A percentile compares a stretch with the other conserved stretches of the same genome.
Conservation (phyloP, 495 filamentous ascomycete genomes). For the Tuber brumale region DNA sequence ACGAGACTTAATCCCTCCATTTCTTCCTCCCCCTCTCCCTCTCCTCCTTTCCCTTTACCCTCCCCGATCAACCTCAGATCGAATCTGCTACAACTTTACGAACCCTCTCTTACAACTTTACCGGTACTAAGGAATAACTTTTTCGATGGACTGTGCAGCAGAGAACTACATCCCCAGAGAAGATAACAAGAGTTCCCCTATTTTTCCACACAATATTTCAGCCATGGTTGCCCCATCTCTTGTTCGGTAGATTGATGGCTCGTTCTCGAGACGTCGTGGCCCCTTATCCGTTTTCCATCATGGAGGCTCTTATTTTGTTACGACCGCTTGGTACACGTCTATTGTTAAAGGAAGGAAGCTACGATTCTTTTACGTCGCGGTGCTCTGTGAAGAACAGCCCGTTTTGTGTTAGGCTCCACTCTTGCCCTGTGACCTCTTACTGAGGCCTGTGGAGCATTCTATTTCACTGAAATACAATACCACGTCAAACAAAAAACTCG, state of each 20-base stretch:
- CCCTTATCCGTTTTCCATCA: not conserved
- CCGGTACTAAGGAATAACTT: not conserved
- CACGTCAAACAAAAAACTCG: not conserved
- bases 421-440: not conserved
- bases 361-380: not conserved
- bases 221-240: not conserved
- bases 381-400: not conserved
- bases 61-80: not conserved
- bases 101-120: not conserved
- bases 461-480: not conserved
- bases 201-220: slow-evolving; percentile 2
- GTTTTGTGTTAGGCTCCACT: not conserved
- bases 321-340: not conserved
- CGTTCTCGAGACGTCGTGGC: not conserved
- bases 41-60: no score
- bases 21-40: not conserved
- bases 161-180: not conserved
- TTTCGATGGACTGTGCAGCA: not conserved
- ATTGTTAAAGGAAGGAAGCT: not conserved
- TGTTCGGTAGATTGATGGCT: slow-evolving; percentile 1
- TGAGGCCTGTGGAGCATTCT: not conserved
- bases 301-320: not conserved
- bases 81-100: not conserved
- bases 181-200: slow-evolving; percentile 5
- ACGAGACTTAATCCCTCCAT: not conserved